Evolutionary conservation across 2,329 filamentous ascomycete genomes (phyloP).

Genomic region (Nemania abortiva): DNA sequence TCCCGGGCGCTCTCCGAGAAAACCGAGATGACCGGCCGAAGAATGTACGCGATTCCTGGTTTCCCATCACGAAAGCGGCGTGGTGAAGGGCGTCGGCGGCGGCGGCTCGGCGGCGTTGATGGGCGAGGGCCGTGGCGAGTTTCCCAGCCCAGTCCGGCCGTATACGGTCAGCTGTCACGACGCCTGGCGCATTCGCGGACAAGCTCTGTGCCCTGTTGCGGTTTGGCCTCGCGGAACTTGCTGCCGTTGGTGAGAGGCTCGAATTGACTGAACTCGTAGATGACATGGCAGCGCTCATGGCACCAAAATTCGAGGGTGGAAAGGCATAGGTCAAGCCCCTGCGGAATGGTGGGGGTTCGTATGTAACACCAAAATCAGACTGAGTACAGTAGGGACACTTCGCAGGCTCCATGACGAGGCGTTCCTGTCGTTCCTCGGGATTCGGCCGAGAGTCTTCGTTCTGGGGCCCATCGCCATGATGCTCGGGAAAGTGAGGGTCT

Average conservation of each 20-base stretch:
- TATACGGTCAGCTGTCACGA: constrained; percentile 92
- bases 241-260: constrained; percentile 58
- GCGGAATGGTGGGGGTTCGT: constrained; percentile 88
- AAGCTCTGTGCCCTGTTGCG: constrained; percentile 69
- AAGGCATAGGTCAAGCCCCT: constrained; percentile 80
- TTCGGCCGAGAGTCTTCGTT: constrained; percentile 48
- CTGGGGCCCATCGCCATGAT: constrained; percentile 60
- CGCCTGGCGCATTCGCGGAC: constrained; percentile 84
- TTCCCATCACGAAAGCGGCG: constrained; percentile 89
- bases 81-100: constrained; percentile 95
- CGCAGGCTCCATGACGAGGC: constrained; percentile 90
- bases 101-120: constrained; percentile 86
- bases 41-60: constrained; percentile 66
- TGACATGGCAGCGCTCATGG: constrained; percentile 80
- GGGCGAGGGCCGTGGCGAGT: constrained; percentile 83
- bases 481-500: constrained; percentile 82
- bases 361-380: constrained; percentile 95
- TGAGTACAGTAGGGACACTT: constrained; percentile 96
- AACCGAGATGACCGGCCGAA: constrained; percentile 66
- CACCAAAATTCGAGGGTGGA: constrained; percentile 59
- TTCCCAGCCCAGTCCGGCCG: constrained; percentile 96
- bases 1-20: constrained; percentile 64
- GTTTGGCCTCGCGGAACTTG: constrained; percentile 51
- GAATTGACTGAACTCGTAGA: constrained; percentile 85
- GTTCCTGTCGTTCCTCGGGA: constrained; percentile 66